Conservation (phyloP, 257 asterid genomes). For the Handroanthus guayacan region DNA sequence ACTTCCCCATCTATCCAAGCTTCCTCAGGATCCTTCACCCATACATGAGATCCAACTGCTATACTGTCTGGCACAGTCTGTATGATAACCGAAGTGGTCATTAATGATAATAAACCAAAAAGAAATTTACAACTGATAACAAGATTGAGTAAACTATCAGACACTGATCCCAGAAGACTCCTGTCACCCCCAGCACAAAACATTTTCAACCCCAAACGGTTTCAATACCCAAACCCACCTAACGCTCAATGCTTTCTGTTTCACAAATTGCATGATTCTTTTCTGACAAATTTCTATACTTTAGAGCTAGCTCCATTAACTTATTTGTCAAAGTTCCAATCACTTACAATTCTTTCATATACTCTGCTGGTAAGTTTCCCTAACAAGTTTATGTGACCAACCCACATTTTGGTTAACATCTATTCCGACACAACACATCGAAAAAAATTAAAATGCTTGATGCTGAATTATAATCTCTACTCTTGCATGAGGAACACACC, state of each 20-base stretch:
- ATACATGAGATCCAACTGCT: conserved; percentile 88
- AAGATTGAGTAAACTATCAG: conserved; percentile 2
- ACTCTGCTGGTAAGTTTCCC: not conserved
- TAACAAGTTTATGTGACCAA: not conserved
- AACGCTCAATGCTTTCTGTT: not conserved
- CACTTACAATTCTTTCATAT: not conserved
- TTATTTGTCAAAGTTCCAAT: not conserved
- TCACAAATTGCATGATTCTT: not conserved
- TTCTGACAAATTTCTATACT: too few species aligned
- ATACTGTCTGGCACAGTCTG: conserved; percentile 72
- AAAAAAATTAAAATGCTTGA: not conserved
- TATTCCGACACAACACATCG: not conserved
- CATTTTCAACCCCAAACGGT: not conserved
- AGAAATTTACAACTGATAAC: not conserved
- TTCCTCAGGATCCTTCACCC: conserved; percentile 90
- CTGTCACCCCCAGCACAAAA: not conserved
- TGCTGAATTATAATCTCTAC: not conserved
- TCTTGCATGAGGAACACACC: not conserved
- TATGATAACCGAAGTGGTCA: conserved; percentile 34
- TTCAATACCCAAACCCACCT: too few species aligned
- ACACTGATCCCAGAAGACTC: not conserved
- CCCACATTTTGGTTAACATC: not conserved
- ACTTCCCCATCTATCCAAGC: conserved; percentile 94
- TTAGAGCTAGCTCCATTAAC: not conserved
- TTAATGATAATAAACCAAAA: conserved; percentile 5